Conservation (phyloP, 441 rosid species). For the Croton setiger region DNA sequence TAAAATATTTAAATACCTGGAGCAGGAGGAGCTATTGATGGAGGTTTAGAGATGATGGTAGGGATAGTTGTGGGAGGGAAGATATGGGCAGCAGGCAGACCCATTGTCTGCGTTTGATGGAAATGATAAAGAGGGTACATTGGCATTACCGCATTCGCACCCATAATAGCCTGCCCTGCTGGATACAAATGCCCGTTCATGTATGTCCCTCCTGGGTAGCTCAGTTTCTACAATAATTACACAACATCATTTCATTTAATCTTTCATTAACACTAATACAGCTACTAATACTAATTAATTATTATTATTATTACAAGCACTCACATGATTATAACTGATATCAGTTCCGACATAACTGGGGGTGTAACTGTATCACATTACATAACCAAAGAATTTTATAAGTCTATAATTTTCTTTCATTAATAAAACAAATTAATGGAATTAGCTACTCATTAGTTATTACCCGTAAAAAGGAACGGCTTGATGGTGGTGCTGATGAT, state of each 20-base stretch:
- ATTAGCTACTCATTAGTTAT: too few relatives aligned
- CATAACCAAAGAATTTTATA: background rate
- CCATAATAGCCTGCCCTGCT: constrained; percentile 52
- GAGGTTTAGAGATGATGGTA: constrained; percentile 41
- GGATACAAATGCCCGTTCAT: constrained; percentile 70
- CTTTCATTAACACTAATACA: too few relatives aligned
- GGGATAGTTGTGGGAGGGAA: constrained; percentile 45
- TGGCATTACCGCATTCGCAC: constrained; percentile 66
- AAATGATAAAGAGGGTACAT: constrained; percentile 71
- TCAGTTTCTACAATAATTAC: constrained; percentile 74
- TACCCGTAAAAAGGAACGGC: constrained; percentile 78
- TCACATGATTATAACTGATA: constrained; percentile 63
- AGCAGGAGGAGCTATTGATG: constrained; percentile 33
- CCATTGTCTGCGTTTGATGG: constrained; percentile 70
- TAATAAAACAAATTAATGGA: background rate
- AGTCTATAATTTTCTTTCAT: background rate
- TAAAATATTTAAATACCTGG: constrained; percentile 31
- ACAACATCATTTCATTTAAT: too few relatives aligned
- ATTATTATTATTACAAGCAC: constrained; percentile 9
- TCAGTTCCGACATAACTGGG: constrained; percentile 60
- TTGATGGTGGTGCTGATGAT: constrained; percentile 57
- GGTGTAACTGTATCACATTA: constrained; percentile 71
- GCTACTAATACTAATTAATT: background rate
- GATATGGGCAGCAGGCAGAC: constrained; percentile 60
- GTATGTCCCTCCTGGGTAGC: constrained; percentile 67